Percentiles rank a stretch among this genome's conserved stretches.
These are phyloP conservation scores for Pascua sp. DNA, from an alignment of 1,284 basidiomycete species.

Conservation along the genomic window DNA sequence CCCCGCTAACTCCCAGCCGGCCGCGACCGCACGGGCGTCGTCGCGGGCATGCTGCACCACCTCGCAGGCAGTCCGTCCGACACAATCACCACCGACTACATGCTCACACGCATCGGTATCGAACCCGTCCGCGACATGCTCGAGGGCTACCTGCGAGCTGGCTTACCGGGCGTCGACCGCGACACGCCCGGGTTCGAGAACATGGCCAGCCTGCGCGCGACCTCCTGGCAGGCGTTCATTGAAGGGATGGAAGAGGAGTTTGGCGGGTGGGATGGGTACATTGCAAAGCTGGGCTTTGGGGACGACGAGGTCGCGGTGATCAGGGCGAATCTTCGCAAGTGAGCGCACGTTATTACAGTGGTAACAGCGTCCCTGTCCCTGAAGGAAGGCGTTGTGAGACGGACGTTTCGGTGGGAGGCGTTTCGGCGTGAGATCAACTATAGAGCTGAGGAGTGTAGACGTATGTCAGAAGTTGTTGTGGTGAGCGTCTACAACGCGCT, in stretches of 20 bases:
- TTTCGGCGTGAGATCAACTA: no score
- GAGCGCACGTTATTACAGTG: no score
- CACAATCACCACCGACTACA: conserved; percentile 12
- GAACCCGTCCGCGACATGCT: conserved; percentile 16
- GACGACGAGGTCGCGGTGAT: conserved; percentile 9
- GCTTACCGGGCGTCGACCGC: background rate
- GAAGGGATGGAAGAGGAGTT: conserved; percentile 3
- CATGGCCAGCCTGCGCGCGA: conserved; percentile 6
- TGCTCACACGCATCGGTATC: conserved; percentile 17
- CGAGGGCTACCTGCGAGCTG: background rate
- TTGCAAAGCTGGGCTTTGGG: conserved; percentile 6
- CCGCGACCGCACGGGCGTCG: conserved; percentile 16
- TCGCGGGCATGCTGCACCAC: conserved; percentile 12
- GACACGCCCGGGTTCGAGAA: conserved; percentile 9
- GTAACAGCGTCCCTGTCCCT: no score
- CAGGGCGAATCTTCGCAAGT: conserved; percentile 5
- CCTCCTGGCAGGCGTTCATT: conserved; percentile 2
- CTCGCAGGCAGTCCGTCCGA: conserved; percentile 9
- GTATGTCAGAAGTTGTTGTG: no score
- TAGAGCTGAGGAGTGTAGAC: no score
- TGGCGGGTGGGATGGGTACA: conserved; percentile 16
- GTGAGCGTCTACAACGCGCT: no score
- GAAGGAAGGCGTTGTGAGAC: no score
- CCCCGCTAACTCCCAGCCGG: conserved; percentile 5
- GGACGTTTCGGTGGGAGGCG: no score